Conservation (phyloP, 257 asterid species). For the Solanum lycopersicoides region DNA sequence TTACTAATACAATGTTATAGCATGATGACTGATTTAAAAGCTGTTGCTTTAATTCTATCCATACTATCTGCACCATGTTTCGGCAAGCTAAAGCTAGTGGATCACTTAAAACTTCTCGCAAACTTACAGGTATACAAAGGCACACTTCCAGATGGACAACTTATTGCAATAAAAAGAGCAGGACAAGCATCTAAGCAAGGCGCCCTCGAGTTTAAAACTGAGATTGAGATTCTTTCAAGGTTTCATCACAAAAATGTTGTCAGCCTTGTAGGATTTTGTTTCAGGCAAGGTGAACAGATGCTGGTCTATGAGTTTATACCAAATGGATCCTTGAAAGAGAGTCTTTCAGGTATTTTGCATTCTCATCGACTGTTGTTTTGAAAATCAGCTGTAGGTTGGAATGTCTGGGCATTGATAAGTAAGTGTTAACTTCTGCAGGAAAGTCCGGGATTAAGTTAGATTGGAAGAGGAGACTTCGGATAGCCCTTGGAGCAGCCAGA, state of each 20-base stretch:
- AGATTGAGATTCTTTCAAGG: constrained; percentile 9
- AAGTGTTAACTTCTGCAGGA: not conserved
- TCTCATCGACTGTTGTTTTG: not conserved
- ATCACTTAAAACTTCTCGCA: not conserved
- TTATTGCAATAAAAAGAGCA: constrained; percentile 5
- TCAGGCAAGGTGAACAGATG: constrained; percentile 4
- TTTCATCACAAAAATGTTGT: constrained; percentile 11
- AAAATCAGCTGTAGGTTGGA: not conserved
- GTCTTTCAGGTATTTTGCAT: constrained; percentile 1
- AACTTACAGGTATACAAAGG: constrained; percentile 2
- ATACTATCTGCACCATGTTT: not conserved
- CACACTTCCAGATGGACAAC: not conserved
- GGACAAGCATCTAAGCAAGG: constrained; percentile 9
- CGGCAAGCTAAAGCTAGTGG: not conserved
- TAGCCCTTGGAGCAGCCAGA: constrained; percentile 9
- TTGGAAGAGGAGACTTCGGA: constrained; percentile 4
- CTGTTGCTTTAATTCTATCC: not conserved
- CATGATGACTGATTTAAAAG: not conserved
- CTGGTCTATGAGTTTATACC: constrained; percentile 1
- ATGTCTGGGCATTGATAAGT: not conserved
- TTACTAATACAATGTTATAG: not conserved
- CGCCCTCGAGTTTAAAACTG: constrained; percentile 6
- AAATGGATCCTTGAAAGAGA: constrained; percentile 3
- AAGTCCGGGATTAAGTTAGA: not conserved
- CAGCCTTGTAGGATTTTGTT: constrained; percentile 12